Evolutionary conservation across 2,329 filamentous ascomycete genomes (phyloP).

Genomic region (Xylaria digitata): DNA sequence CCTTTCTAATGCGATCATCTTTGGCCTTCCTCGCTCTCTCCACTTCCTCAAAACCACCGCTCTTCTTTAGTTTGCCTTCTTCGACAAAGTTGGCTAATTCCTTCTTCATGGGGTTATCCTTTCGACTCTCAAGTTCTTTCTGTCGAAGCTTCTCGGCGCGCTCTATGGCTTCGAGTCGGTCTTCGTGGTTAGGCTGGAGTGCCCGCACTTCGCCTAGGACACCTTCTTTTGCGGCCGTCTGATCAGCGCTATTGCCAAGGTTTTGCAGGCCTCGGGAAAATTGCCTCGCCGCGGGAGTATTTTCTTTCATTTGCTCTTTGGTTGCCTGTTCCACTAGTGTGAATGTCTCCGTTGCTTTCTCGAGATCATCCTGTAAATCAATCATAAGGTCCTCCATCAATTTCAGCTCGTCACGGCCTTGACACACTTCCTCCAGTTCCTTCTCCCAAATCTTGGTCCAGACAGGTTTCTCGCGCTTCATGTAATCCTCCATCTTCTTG

Average conservation of each 20-base stretch:
- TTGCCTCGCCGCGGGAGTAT: slow-evolving; percentile 61
- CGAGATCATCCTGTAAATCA: slow-evolving; percentile 92
- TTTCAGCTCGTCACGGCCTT: slow-evolving; percentile 92
- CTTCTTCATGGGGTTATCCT: slow-evolving; percentile 80
- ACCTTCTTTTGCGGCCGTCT: slow-evolving; percentile 85
- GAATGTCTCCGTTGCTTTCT: slow-evolving; percentile 94
- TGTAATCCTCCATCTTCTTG: slow-evolving; percentile 92
- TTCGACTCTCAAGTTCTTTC: slow-evolving; percentile 84
- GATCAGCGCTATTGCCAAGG: slow-evolving; percentile 70
- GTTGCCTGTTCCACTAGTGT: slow-evolving; percentile 96
- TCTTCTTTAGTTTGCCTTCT: slow-evolving; percentile 94
- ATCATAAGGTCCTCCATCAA: slow-evolving; percentile 96
- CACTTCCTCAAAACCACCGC: slow-evolving; percentile 92
- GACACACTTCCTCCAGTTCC: slow-evolving; percentile 93
- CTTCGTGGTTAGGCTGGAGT: slow-evolving; percentile 92
- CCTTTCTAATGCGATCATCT: slow-evolving; percentile 85
- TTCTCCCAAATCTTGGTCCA: slow-evolving; percentile 99
- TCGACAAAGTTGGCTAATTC: slow-evolving; percentile 88
- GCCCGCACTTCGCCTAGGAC: slow-evolving; percentile 94
- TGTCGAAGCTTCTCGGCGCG: slow-evolving; percentile 92
- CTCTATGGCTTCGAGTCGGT: slow-evolving; percentile 93
- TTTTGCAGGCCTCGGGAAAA: slow-evolving; percentile 68
- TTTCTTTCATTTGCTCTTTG: slow-evolving; percentile 93
- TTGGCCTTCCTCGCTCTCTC: slow-evolving; percentile 85
- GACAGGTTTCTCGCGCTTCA: slow-evolving; percentile 90